Base-by-base conservation (phyloP, 2,329 filamentous ascomycete species). In the Colletotrichum shisoi region DNA sequence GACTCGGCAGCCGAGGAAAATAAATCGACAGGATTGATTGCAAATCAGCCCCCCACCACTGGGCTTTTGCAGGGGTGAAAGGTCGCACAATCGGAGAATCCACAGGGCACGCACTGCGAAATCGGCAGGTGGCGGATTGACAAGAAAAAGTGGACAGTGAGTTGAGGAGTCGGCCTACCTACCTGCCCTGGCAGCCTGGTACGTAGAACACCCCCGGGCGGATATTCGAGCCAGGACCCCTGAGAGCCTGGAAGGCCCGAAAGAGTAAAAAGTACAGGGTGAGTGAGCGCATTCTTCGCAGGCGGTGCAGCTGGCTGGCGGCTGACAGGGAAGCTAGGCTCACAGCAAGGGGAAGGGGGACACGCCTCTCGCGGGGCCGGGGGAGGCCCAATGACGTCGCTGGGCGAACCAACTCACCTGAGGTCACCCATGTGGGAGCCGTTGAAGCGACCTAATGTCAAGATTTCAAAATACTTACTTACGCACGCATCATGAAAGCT, bases 21-120 rank as follows among this genome's bases (percentile, higher is more conserved):
- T 51, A 51, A 64, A 57, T 58, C 31, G 19, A 8, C 45, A n/a
- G 45, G 6, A 40, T 24, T 70, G 69, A 69, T 70, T 70, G 69
- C 67, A 70, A 70, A 70, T 70, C 67, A 34, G 40, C 57, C 59
- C 53, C 69, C 56, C 67, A 67, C 63, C 60, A 70, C 42, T 70
- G 69, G 69, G 46, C 45, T 64, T 27, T 60, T 51, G 46, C 52
- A 67, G 60, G 60, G 52, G 34, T 17, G 37, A 46, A 21, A 54
- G 17, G 40, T 21, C 44, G 45, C 34, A 37, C 17, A 66, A 37
- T 61, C 21, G 15, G 31, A n/a, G 39, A 24, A 53, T 12, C 34
- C 51, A 53, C 51, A 53, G 34, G n/a, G 19, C 42, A n/a, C 17
- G 21, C 56, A 15, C 57, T 68, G 66, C 66, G 66, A 68, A 67